A percentile compares a stretch with the other conserved stretches of the same genome.
Conservation (phyloP, 108 stramenopile genomes). For the Fragilaria radians region DNA sequence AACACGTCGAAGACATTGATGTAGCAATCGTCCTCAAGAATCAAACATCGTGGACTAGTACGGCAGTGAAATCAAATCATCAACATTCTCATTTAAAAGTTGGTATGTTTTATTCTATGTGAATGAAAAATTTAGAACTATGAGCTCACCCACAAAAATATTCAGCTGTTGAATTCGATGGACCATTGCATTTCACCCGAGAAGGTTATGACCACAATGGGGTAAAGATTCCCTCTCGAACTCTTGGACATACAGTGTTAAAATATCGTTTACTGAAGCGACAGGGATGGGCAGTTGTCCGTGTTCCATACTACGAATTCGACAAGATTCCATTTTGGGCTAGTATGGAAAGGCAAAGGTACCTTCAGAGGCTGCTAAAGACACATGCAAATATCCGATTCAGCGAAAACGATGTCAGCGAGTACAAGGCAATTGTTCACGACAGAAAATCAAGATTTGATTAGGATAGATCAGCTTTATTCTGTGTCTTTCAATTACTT, state of each 20-base stretch:
- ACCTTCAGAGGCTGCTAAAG: constrained; percentile 77
- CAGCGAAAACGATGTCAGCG: constrained; percentile 72
- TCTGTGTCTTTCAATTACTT: no score
- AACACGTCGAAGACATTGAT: constrained; percentile 88
- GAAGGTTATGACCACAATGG: background rate
- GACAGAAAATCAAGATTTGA: constrained; percentile 70
- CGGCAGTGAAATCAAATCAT: constrained; percentile 26
- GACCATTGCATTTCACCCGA: constrained; percentile 80
- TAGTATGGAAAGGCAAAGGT: constrained; percentile 82
- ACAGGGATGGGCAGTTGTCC: constrained; percentile 79
- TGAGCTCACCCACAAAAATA: no score
- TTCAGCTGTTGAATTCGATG: constrained; percentile 90
- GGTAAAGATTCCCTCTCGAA: constrained; percentile 18
- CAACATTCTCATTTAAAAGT: constrained; percentile 17
- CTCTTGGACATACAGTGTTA: constrained; percentile 77
- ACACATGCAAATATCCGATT: constrained; percentile 75
- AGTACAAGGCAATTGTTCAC: constrained; percentile 60
- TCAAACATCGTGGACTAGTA: constrained; percentile 61
- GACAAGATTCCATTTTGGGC: constrained; percentile 88
- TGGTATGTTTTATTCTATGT: no score
- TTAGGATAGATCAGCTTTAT: no score
- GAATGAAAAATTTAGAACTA: no score
- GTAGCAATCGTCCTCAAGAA: constrained; percentile 75
- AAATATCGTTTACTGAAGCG: constrained; percentile 79
- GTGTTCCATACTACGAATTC: constrained; percentile 85